These are phyloP conservation scores for Neofusicoccum cordaticola DNA, from an alignment of 2,329 filamentous ascomycete species.

Conservation along the genomic window DNA sequence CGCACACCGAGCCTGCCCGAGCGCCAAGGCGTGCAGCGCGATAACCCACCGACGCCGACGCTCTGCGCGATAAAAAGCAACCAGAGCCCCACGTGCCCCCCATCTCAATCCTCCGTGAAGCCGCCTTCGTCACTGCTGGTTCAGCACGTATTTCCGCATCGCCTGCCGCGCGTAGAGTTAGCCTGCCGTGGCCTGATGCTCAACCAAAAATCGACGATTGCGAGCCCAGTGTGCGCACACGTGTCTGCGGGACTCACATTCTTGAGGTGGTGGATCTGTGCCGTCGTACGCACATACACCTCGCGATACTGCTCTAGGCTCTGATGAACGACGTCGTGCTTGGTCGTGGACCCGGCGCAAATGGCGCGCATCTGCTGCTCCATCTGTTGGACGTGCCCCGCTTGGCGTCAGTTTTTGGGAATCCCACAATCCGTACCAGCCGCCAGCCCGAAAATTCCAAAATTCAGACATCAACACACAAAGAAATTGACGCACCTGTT, in stretches of 20 bases:
- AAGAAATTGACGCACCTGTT: conserved; percentile 57
- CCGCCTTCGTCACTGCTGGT: conserved; percentile 20
- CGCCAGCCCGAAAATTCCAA: conserved; percentile 2
- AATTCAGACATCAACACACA: not conserved
- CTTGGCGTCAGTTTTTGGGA: conserved; percentile 4
- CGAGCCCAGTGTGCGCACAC: conserved; percentile 3
- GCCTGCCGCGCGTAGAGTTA: conserved; percentile 28
- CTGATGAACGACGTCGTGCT: conserved; percentile 72
- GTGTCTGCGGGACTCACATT: conserved; percentile 37
- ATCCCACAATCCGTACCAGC: conserved; percentile 3
- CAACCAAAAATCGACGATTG: not conserved
- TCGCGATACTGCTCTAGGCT: conserved; percentile 83
- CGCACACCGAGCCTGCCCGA: conserved; percentile 12
- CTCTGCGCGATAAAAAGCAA: not conserved
- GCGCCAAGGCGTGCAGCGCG: conserved; percentile 2
- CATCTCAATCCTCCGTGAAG: conserved; percentile 8
- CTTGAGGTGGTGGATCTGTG: conserved; percentile 66
- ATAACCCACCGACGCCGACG: not conserved
- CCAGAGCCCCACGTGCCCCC: conserved; percentile 13
- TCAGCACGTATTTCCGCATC: conserved; percentile 39
- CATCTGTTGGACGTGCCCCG: conserved; percentile 54
- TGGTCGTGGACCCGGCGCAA: conserved; percentile 78
- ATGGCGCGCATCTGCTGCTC: conserved; percentile 96
- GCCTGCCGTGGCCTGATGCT: conserved; percentile 22
- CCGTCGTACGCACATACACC: conserved; percentile 78